Evolutionary conservation across 768 basidiomycete species (phyloP).

Genomic region (Termitomyces sp.): DNA sequence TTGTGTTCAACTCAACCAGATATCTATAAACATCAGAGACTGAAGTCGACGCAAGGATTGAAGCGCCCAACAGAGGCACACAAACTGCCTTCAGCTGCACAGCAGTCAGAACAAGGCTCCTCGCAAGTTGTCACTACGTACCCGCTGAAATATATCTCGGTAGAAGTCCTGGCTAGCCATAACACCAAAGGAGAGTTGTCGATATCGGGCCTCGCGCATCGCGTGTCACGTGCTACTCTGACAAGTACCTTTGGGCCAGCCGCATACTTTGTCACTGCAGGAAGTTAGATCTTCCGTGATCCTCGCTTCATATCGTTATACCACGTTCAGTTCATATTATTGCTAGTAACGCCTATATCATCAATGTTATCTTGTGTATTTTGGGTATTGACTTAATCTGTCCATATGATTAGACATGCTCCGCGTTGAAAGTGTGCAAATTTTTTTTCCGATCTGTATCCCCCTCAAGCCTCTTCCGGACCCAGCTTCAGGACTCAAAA

Average conservation of each 20-base stretch:
- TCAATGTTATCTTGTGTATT: background rate
- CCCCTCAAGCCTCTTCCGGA: background rate
- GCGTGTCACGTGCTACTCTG: no score
- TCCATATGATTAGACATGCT: background rate
- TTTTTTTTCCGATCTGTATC: background rate
- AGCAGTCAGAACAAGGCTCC: background rate
- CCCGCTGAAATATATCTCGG: constrained; percentile 36
- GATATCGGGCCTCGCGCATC: no score
- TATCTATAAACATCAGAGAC: constrained; percentile 45
- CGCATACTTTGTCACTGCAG: no score
- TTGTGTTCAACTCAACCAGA: constrained; percentile 49
- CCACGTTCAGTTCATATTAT: background rate
- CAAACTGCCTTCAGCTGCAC: constrained; percentile 65
- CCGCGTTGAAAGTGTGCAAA: background rate
- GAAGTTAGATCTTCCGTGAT: no score
- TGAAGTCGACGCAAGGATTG: constrained; percentile 56
- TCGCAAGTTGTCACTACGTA: constrained; percentile 14
- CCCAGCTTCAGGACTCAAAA: no score
- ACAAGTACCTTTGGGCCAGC: no score
- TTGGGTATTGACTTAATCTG: background rate
- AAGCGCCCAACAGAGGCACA: constrained; percentile 74
- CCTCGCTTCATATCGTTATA: no score
- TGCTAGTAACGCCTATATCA: background rate
- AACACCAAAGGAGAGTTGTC: no score
- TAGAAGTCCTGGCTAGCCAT: constrained; percentile 18